A percentile compares a stretch with the other conserved stretches of the same genome.
Evolutionary conservation across 2,329 filamentous ascomycete species (phyloP).

Genomic region (Pestalotiopsis sp.): DNA sequence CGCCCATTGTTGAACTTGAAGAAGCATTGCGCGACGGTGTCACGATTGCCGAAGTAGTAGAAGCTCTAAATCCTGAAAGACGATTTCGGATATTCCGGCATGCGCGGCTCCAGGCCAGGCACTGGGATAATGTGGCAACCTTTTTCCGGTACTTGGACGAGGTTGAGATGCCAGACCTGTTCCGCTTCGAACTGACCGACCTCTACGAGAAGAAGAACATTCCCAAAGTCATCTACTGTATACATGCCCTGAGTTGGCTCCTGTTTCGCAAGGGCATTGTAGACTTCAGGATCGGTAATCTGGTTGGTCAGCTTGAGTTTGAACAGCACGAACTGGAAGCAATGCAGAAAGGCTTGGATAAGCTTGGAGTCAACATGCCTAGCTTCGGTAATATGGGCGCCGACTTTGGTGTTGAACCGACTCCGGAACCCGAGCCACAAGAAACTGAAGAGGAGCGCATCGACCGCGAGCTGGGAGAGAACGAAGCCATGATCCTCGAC

Average conservation of each 20-base stretch:
- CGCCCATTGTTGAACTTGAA: conserved; percentile 90
- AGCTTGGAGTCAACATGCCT: conserved; percentile 92
- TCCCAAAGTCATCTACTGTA: conserved; percentile 98
- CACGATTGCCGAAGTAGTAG: conserved; percentile 90
- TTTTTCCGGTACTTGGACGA: conserved; percentile 95
- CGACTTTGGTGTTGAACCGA: conserved; percentile 83
- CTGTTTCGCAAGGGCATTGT: conserved; percentile 93
- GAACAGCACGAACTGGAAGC: conserved; percentile 97
- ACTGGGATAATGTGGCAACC: conserved; percentile 96
- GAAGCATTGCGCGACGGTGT: conserved; percentile 92
- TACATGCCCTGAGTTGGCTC: conserved; percentile 97
- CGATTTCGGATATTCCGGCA: conserved; percentile 83
- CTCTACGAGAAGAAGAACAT: conserved; percentile 99
- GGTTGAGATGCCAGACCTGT: conserved; percentile 89
- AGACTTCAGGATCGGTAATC: conserved; percentile 92
- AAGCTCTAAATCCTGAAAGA: conserved; percentile 79
- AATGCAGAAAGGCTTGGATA: conserved; percentile 95
- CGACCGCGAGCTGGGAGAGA: conserved; percentile 78
- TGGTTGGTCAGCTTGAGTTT: conserved; percentile 95
- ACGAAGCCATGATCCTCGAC: conserved; percentile 73
- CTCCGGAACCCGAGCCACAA: conserved; percentile 75
- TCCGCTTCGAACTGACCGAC: conserved; percentile 95
- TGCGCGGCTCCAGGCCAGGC: conserved; percentile 84
- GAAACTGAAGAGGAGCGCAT: conserved; percentile 92
- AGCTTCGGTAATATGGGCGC: conserved; percentile 98